Evolutionary conservation across 2,329 filamentous ascomycete genomes (phyloP), one percentile per base, ranked within the genome.

Genomic region (Plectosphaerella sp.): DNA sequence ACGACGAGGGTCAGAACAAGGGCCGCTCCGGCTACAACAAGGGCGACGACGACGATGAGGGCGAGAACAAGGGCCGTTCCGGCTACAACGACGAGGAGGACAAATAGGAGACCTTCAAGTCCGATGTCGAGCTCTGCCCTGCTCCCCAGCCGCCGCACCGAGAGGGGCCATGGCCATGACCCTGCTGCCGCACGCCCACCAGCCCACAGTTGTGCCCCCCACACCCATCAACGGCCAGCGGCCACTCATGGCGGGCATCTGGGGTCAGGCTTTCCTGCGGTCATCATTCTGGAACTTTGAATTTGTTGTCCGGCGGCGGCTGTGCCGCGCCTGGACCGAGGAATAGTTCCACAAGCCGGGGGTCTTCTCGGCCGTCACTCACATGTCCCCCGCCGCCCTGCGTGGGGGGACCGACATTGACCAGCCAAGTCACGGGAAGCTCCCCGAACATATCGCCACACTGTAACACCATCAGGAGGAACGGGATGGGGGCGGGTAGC

Each of bases 31-130:
- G 71, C 51, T 72, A 74, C 64, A 73, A 73, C 59, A 64, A 63
- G 54, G 59, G 61, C 53, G 64, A 60, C 59, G 63, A 69, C 62
- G 66, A 65, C 50, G 59, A 67, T 24, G 57, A 66, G 36, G 58
- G 64, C 54, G 54, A 64, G 58, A 66, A 70, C 65, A 67, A 71
- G 54, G 74, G 75, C 64, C 73, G 74, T 55, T 72, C 68, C 49
- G 74, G 74, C 57, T 76, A 76, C 69, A 77, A 77, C 70, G 66
- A 70, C 54, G 66, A 71, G 25, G 69, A 72, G 33, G 61, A 67
- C 57, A 64, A 67, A 61, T 61, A 64, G 52, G 24, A 33, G 28
- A 4, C 11, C 8, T 33, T 7, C 28, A 33, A 33, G 28, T 33
- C 28, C 28, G 28, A 33, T 33, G 28, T 33, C 8, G 28, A 33